Evolutionary conservation across 805 yeast species (phyloP).

Genomic region (Metschnikowia aberdeeniae): DNA sequence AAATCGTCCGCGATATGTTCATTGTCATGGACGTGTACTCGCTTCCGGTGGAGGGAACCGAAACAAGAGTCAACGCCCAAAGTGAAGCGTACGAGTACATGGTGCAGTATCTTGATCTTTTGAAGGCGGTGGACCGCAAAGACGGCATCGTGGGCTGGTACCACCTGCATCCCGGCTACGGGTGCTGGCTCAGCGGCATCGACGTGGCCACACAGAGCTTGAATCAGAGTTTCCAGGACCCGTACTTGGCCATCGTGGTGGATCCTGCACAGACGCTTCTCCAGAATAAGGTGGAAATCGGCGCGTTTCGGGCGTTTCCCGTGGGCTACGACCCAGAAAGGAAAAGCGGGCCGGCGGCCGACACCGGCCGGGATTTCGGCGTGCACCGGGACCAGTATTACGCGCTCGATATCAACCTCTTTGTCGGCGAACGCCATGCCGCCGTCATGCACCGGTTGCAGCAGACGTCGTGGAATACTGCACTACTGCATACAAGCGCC

Average conservation of each 20-base stretch:
- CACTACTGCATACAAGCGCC: conserved; percentile 8
- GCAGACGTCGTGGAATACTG: conserved; percentile 20
- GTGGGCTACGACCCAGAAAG: conserved; percentile 23
- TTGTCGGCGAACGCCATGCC: conserved; percentile 49
- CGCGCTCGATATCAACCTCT: conserved; percentile 57
- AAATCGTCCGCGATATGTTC: conserved; percentile 50
- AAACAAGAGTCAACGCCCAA: conserved; percentile 91
- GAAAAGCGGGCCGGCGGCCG: conserved; percentile 2
- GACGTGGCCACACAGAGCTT: conserved; percentile 86
- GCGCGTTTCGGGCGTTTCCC: conserved; percentile 77
- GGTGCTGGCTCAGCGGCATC: conserved; percentile 92
- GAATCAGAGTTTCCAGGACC: conserved; percentile 88
- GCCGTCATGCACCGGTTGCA: conserved; percentile 23
- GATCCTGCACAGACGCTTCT: conserved; percentile 71
- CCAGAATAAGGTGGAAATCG: conserved; percentile 71
- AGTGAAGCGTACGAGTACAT: conserved; percentile 92
- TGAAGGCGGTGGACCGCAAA: conserved; percentile 44
- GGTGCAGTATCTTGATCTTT: conserved; percentile 70
- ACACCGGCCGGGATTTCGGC: conserved; percentile 54
- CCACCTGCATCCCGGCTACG: conserved; percentile 95
- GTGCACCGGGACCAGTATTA: conserved; percentile 68
- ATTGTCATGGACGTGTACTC: conserved; percentile 79
- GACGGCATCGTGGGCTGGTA: conserved; percentile 94
- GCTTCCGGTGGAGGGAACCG: conserved; percentile 93
- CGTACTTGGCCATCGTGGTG: conserved; percentile 82